Evolutionary conservation across 345 rosid species (phyloP).

Genomic region (Leavenworthia alabamica): DNA sequence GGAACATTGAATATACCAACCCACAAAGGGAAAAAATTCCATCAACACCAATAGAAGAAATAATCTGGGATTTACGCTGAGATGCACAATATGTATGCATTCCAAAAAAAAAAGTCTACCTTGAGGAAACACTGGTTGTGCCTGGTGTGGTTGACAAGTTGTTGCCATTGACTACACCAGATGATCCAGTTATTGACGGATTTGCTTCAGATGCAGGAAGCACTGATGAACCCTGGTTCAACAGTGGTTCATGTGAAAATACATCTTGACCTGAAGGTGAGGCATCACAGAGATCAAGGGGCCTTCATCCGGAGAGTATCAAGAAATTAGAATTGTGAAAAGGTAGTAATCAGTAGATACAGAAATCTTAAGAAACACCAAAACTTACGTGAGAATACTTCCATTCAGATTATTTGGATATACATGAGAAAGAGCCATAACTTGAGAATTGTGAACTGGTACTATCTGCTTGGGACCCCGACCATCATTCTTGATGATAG

Average conservation of each 20-base stretch:
- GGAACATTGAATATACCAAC: slow-evolving; percentile 60
- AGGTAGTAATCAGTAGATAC: not conserved
- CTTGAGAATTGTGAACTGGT: slow-evolving; percentile 66
- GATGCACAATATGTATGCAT: not conserved
- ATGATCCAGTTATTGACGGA: slow-evolving; percentile 44
- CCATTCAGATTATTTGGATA: slow-evolving; percentile 78
- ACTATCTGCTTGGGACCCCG: slow-evolving; percentile 63
- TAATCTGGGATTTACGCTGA: not conserved
- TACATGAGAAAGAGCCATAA: slow-evolving; percentile 62
- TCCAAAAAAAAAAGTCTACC: slow-evolving; percentile 10
- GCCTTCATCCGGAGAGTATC: slow-evolving; percentile 55
- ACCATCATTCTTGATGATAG: slow-evolving; percentile 49
- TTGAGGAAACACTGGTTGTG: slow-evolving; percentile 38
- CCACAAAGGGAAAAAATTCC: slow-evolving; percentile 28
- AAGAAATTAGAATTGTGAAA: slow-evolving; percentile 11
- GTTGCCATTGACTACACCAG: slow-evolving; percentile 48
- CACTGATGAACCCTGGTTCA: slow-evolving; percentile 55
- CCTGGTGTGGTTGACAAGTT: slow-evolving; percentile 51
- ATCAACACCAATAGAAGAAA: not conserved
- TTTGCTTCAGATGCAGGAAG: slow-evolving; percentile 53
- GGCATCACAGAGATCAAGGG: slow-evolving; percentile 78
- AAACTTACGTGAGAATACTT: slow-evolving; percentile 59
- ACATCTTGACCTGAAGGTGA: slow-evolving; percentile 51
- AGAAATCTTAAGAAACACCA: slow-evolving; percentile 7
- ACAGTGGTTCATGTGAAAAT: slow-evolving; percentile 42